Evolutionary conservation across 139 green algal species (phyloP).

Genomic region (Deuterostichococcus epilithicus): DNA sequence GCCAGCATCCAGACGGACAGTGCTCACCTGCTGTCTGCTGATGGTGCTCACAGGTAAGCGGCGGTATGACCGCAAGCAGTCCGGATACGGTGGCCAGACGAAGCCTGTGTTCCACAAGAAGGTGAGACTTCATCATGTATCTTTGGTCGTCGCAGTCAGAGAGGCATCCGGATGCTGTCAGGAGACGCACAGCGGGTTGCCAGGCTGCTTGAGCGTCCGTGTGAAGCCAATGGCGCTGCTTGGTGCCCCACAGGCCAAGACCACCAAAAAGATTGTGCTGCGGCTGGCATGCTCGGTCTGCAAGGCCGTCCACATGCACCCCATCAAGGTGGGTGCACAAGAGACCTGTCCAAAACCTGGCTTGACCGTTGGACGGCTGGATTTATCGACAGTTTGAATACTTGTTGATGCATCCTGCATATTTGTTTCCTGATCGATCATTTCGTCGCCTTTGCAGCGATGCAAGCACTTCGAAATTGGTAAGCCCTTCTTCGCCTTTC

Average conservation of each 20-base stretch:
- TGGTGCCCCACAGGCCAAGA: slow-evolving; percentile 97
- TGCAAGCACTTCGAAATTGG: slow-evolving; percentile 99
- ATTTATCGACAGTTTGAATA: neutral
- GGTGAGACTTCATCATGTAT: slow-evolving; percentile 54
- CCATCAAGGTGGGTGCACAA: slow-evolving; percentile 86
- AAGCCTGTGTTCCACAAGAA: slow-evolving; percentile 99
- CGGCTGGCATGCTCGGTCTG: slow-evolving; percentile 90
- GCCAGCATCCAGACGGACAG: too few species aligned
- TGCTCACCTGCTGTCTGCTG: neutral
- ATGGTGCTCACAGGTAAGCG: slow-evolving; percentile 81
- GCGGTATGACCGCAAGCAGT: slow-evolving; percentile 99
- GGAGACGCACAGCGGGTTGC: too few species aligned
- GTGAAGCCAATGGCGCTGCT: too few species aligned
- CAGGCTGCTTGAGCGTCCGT: too few species aligned
- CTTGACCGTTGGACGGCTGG: neutral
- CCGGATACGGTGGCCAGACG: slow-evolving; percentile 96
- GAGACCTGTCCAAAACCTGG: too few species aligned
- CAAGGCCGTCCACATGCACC: slow-evolving; percentile 92
- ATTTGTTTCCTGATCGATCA: neutral
- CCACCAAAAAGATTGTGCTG: slow-evolving; percentile 99
- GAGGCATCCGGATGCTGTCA: too few species aligned
- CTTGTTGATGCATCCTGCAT: neutral
- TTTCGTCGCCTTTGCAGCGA: slow-evolving; percentile 55
- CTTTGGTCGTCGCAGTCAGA: too few species aligned
- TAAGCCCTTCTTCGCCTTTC: too few species aligned